Conservation (phyloP, 768 basidiomycete species). For the Phlebiopsis flavidoalba region DNA sequence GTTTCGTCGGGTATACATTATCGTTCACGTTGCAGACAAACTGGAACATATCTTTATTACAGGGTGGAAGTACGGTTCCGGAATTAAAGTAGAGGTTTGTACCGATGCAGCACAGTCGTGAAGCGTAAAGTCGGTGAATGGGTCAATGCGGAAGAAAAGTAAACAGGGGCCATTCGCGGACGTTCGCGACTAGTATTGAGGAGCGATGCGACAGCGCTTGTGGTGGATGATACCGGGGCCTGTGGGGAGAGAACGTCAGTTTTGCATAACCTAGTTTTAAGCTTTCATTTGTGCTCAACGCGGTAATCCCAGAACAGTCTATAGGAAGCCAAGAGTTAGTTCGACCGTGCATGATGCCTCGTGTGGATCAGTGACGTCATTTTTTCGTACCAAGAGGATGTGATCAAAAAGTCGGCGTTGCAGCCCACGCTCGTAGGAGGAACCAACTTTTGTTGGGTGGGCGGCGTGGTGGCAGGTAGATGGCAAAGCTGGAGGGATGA, state of each 20-base stretch:
- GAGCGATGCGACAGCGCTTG: conserved; percentile 80
- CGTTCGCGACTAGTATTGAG: conserved; percentile 55
- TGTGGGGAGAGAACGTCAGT: conserved; percentile 26
- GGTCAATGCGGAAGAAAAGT: background rate
- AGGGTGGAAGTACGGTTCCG: conserved; percentile 1
- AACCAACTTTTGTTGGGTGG: too few species aligned
- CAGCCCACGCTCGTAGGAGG: conserved; percentile 87
- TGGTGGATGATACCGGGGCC: conserved; percentile 79
- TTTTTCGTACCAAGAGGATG: conserved; percentile 57
- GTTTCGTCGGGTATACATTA: conserved; percentile 3
- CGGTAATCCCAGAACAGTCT: conserved; percentile 73
- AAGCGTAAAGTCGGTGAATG: background rate
- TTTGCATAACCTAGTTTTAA: too few species aligned
- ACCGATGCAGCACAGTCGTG: conserved; percentile 4
- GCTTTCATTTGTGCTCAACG: conserved; percentile 44
- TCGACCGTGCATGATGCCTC: conserved; percentile 1
- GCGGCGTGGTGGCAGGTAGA: conserved; percentile 81
- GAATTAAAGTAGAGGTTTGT: conserved; percentile 5
- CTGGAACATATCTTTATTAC: conserved; percentile 10
- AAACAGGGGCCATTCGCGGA: background rate
- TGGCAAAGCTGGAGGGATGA: conserved; percentile 43
- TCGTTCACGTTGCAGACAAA: conserved; percentile 2
- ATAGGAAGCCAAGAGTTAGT: background rate
- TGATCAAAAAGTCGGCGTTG: conserved; percentile 68
- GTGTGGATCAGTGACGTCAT: too few species aligned